These are phyloP conservation scores for Crassisporium funariophilum DNA, from an alignment of 768 basidiomycete genomes.

Conservation along the genomic window DNA sequence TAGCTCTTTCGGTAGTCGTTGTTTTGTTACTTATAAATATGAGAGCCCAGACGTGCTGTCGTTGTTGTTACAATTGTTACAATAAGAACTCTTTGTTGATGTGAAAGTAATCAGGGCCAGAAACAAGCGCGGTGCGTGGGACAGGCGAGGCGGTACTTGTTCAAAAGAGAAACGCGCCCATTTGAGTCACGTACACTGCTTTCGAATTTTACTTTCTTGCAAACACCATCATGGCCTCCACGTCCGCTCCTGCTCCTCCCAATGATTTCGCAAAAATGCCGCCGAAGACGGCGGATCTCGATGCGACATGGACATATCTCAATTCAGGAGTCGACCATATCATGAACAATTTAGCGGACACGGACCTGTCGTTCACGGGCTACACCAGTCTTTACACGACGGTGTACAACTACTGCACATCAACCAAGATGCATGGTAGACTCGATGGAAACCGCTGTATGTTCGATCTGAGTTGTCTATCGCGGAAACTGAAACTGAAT, in stretches of 20 bases:
- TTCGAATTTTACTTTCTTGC: slow-evolving; percentile 10
- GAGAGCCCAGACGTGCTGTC: too few species aligned
- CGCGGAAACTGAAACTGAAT: slow-evolving; percentile 38
- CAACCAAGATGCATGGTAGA: slow-evolving; percentile 75
- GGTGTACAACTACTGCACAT: slow-evolving; percentile 98
- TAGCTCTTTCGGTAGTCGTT: too few species aligned
- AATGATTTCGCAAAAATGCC: slow-evolving; percentile 54
- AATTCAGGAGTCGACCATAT: slow-evolving; percentile 87
- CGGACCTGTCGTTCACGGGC: slow-evolving; percentile 66
- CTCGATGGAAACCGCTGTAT: slow-evolving; percentile 69
- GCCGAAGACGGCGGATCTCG: slow-evolving; percentile 68
- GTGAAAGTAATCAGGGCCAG: slow-evolving; percentile 5
- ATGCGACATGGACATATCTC: slow-evolving; percentile 87
- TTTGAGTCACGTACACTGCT: slow-evolving; percentile 19
- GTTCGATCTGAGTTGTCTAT: slow-evolving; percentile 37
- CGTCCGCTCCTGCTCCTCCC: slow-evolving; percentile 30
- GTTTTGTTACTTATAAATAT: too few species aligned
- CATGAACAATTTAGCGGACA: slow-evolving; percentile 86
- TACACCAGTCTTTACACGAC: slow-evolving; percentile 89
- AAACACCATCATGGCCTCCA: slow-evolving; percentile 35
- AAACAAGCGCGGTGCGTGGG: slow-evolving; percentile 22
- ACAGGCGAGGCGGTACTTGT: slow-evolving; percentile 28
- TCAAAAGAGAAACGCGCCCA: slow-evolving; percentile 18
- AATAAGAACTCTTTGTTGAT: background rate
- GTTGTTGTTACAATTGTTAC: background rate